Evolutionary conservation across 1,139 yeast genomes (phyloP).

Genomic region (Scheffersomyces stambukii): DNA sequence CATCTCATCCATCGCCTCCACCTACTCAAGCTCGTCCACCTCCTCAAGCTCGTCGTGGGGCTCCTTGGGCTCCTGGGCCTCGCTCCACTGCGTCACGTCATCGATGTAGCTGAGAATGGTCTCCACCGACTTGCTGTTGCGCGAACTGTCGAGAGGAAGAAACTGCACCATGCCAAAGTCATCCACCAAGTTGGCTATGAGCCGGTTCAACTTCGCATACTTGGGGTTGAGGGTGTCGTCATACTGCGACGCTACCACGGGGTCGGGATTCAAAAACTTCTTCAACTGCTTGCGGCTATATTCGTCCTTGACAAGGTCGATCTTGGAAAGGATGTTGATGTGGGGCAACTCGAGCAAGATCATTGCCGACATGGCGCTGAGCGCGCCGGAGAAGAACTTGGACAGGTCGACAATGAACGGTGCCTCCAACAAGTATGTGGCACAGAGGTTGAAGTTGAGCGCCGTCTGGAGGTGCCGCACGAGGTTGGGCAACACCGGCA

Average conservation of each 20-base stretch:
- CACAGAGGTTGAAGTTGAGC: slow-evolving; percentile 83
- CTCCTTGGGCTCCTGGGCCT: slow-evolving; percentile 93
- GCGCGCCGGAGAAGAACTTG: slow-evolving; percentile 91
- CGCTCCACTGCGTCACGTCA: slow-evolving; percentile 97
- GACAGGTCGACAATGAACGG: slow-evolving; percentile 88
- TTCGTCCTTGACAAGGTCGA: slow-evolving; percentile 79
- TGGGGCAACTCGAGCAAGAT: slow-evolving; percentile 91
- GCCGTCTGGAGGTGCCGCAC: slow-evolving; percentile 78
- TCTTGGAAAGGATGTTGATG: slow-evolving; percentile 78
- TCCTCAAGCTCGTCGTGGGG: slow-evolving; percentile 74
- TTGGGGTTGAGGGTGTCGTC: slow-evolving; percentile 59
- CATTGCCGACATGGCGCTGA: slow-evolving; percentile 99
- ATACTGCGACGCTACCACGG: slow-evolving; percentile 51
- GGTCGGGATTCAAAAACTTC: slow-evolving; percentile 88
- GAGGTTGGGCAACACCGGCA: slow-evolving; percentile 86
- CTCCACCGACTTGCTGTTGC: slow-evolving; percentile 70
- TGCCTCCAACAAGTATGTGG: slow-evolving; percentile 88
- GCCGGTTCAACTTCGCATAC: slow-evolving; percentile 66
- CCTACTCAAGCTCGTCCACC: slow-evolving; percentile 35
- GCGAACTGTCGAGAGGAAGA: slow-evolving; percentile 79
- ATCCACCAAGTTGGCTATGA: slow-evolving; percentile 86
- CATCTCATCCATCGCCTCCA: too few relatives aligned
- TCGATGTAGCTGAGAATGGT: slow-evolving; percentile 89
- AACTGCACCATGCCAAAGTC: slow-evolving; percentile 99
- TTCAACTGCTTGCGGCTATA: slow-evolving; percentile 72